These are phyloP conservation scores for Salvia hispanica DNA, from an alignment of 257 asterid genomes.

Conservation along the genomic window DNA sequence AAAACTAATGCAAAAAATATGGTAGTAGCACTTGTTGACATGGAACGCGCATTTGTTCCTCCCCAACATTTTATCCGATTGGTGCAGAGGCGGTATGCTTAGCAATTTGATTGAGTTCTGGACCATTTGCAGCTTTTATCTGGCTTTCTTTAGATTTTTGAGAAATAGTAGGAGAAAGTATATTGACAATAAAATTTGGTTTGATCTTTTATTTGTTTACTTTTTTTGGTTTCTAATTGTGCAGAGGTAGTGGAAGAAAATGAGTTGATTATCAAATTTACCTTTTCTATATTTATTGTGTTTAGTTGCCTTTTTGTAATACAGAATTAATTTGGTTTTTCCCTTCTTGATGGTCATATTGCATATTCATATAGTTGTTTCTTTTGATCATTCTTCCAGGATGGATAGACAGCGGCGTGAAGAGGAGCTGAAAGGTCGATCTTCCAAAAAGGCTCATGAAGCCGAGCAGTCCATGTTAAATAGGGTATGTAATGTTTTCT, in stretches of 20 bases:
- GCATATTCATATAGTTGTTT: slow-evolving; percentile 6
- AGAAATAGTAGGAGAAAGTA: not conserved
- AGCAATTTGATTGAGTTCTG: slow-evolving; percentile 23
- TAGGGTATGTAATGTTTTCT: slow-evolving; percentile 49
- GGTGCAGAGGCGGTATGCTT: slow-evolving; percentile 86
- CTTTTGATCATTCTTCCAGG: slow-evolving; percentile 45
- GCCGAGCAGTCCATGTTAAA: slow-evolving; percentile 77
- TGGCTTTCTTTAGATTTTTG: slow-evolving; percentile 3
- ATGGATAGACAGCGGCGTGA: slow-evolving; percentile 97
- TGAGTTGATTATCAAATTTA: not conserved
- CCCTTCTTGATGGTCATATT: slow-evolving; percentile 3
- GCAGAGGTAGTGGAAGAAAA: too few species aligned
- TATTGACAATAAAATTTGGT: not conserved
- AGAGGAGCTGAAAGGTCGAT: slow-evolving; percentile 81
- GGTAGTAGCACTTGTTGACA: slow-evolving; percentile 99
- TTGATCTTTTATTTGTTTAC: not conserved
- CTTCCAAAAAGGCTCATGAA: slow-evolving; percentile 75
- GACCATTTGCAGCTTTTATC: not conserved
- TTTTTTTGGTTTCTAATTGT: too few species aligned
- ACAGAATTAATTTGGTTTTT: slow-evolving; percentile 3
- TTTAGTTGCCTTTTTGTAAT: not conserved
- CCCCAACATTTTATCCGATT: slow-evolving; percentile 96
- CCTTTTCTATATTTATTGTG: not conserved
- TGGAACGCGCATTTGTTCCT: slow-evolving; percentile 98
- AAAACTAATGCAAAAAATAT: slow-evolving; percentile 82